A percentile compares a stretch with the other conserved stretches of the same genome.
Conservation (phyloP, 2,329 filamentous ascomycete genomes). For the Fusarium subtropicale region DNA sequence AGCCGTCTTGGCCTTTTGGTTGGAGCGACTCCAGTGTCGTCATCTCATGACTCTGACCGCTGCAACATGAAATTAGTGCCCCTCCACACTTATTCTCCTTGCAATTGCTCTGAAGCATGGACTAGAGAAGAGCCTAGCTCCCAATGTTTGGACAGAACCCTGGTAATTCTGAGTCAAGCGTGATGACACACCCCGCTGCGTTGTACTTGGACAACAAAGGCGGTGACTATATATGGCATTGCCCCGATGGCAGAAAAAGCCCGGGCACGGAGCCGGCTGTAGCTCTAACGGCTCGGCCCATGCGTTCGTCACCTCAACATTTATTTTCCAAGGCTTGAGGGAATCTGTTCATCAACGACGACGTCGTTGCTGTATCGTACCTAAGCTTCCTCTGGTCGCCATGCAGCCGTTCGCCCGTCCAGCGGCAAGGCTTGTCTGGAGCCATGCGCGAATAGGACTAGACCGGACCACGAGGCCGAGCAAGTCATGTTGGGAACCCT, state of each 20-base stretch:
- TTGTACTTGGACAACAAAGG: constrained; percentile 23
- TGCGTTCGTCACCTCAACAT: constrained; percentile 40
- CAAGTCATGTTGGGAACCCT: constrained; percentile 32
- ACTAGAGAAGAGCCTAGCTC: not conserved
- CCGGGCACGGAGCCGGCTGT: constrained; percentile 40
- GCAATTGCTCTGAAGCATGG: constrained; percentile 10
- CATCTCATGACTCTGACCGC: constrained; percentile 31
- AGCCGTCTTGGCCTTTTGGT: constrained; percentile 31
- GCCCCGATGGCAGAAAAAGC: constrained; percentile 44
- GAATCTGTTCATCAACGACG: constrained; percentile 29
- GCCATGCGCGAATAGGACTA: constrained; percentile 46
- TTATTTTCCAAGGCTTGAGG: constrained; percentile 19
- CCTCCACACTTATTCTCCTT: constrained; percentile 37
- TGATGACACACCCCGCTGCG: constrained; percentile 10
- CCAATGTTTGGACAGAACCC: constrained; percentile 2
- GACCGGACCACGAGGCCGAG: constrained; percentile 38
- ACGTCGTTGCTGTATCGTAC: constrained; percentile 21
- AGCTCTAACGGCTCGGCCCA: constrained; percentile 44
- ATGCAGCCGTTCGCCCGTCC: constrained; percentile 54
- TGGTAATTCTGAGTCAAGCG: constrained; percentile 13
- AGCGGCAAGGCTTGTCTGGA: constrained; percentile 48
- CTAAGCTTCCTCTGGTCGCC: constrained; percentile 27
- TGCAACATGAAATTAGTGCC: constrained; percentile 21
- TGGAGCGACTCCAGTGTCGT: constrained; percentile 25
- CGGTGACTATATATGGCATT: constrained; percentile 34